These are phyloP conservation scores for Yarrowia yakushimensis DNA, from an alignment of 805 yeast genomes.

Conservation along the genomic window DNA sequence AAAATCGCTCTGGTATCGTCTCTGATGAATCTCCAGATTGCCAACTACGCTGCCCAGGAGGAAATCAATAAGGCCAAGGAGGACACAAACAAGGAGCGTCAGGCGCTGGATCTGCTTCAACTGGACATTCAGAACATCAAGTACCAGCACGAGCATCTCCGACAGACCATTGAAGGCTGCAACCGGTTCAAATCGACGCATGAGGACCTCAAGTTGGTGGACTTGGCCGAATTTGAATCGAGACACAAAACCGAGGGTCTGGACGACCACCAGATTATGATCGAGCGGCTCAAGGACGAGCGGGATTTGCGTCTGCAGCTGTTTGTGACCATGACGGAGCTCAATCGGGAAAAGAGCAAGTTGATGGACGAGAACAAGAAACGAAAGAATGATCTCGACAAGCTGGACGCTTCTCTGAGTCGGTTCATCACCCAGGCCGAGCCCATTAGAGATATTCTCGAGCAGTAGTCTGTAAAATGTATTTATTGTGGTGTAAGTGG, in stretches of 20 bases:
- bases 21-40: conserved; percentile 28
- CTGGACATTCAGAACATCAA: conserved; percentile 33
- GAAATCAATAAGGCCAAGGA: conserved; percentile 28
- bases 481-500: neutral
- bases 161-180: conserved; percentile 30
- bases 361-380: conserved; percentile 26
- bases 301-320: conserved; percentile 30
- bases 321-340: conserved; percentile 29
- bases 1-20: conserved; percentile 22
- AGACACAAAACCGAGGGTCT: conserved; percentile 26
- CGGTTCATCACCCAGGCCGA: conserved; percentile 16
- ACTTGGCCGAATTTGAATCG: neutral
- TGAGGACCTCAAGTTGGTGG: conserved; percentile 19
- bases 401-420: conserved; percentile 1
- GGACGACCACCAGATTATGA: conserved; percentile 27
- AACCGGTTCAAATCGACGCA: conserved; percentile 26
- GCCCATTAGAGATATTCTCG: conserved; percentile 19
- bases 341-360: conserved; percentile 27
- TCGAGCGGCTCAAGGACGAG: conserved; percentile 34
- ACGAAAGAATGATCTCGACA: conserved; percentile 29
- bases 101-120: conserved; percentile 29
- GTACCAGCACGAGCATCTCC: conserved; percentile 33
- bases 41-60: conserved; percentile 30
- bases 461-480: neutral
- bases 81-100: conserved; percentile 27